phyloP scores from a whole-genome alignment of 352 stramenopile genomes.

The Phytophthora pseudosyringae region DNA sequence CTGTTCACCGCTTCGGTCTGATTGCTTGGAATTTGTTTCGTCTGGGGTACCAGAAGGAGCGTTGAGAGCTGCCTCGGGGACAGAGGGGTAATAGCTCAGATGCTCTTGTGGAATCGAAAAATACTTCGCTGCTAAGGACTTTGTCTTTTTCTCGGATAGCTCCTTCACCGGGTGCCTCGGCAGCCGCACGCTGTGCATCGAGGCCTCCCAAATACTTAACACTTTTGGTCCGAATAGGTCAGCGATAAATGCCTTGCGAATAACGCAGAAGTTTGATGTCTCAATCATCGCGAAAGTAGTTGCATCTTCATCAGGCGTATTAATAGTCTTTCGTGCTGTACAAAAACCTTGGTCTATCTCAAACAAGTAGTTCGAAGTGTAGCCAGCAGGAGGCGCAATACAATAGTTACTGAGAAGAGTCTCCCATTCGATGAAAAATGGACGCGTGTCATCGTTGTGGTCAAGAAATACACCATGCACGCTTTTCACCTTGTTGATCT shows the following conservation, averaged over 20 bases:
- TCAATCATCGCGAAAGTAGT: constrained; percentile 11
- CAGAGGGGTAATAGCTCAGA: constrained; percentile 1
- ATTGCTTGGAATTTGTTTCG: no score
- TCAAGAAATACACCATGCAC: constrained; percentile 15
- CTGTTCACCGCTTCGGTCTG: no score
- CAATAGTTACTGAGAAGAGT: constrained; percentile 15
- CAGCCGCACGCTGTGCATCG: neutral
- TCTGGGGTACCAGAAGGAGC: neutral
- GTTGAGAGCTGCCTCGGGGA: constrained; percentile 3
- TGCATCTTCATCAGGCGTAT: constrained; percentile 3
- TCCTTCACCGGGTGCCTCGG: constrained; percentile 6
- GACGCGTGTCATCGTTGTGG: constrained; percentile 1
- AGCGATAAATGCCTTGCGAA: neutral
- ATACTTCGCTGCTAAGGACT: constrained; percentile 14
- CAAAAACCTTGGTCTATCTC: constrained; percentile 17
- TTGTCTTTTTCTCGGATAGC: constrained; percentile 7
- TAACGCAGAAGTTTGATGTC: neutral
- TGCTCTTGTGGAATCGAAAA: constrained; percentile 13
- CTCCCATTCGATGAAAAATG: constrained; percentile 10
- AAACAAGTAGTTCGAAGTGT: constrained; percentile 18
- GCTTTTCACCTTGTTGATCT: constrained; percentile 12
- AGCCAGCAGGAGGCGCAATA: constrained; percentile 2
- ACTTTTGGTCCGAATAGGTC: constrained; percentile 6
- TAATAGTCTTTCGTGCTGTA: constrained; percentile 10
- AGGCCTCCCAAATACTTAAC: constrained; percentile 5